Base-by-base conservation (phyloP, 2,329 filamentous ascomycete species). In the Dactylellina cionopaga region DNA sequence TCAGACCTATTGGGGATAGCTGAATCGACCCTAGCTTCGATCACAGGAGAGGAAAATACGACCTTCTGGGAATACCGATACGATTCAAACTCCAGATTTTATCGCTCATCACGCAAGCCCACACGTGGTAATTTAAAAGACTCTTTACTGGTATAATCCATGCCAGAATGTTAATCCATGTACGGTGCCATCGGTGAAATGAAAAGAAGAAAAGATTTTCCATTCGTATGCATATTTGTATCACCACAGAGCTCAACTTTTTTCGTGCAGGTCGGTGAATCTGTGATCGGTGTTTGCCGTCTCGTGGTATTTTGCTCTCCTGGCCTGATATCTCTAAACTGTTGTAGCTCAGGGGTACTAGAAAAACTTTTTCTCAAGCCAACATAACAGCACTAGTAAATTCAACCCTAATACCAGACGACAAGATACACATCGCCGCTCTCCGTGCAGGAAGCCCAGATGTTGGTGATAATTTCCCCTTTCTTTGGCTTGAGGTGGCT, bases 101-200 rank as follows among this genome's bases (percentile, higher is more conserved):
- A 55, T 63, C 65, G 49, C 56, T 59, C 66, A 63, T 62, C 55
- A 55, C 59, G 66, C 66, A 71, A 64, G 59, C 54, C 52, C 35
- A 58, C 52, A 65, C 68, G 52, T 65, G 52, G 68, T 47, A 59
- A 43, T 54, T 54, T 43, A 46, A 27, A 52, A 39, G 35, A 59
- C n/a, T n/a, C n/a, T 33, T 17, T 19, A 49, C 35, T 46, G 19
- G 37, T 39, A 46, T 64, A 37, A 43, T 49, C 35, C 15, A 35
- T 31, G 49, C 59, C 41, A 11, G 2, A 15, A n/a, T n/a, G n/a
- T n/a, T n/a, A n/a, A n/a, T n/a, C n/a, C n/a, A n/a, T n/a, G n/a
- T n/a, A n/a, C n/a, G n/a, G n/a, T n/a, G n/a, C n/a, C n/a, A n/a
- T n/a, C n/a, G n/a, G n/a, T n/a, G n/a, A n/a, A n/a, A n/a, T n/a